phyloP scores from a whole-genome alignment of 2,329 filamentous ascomycete species.

The Aschersonia sp. region DNA sequence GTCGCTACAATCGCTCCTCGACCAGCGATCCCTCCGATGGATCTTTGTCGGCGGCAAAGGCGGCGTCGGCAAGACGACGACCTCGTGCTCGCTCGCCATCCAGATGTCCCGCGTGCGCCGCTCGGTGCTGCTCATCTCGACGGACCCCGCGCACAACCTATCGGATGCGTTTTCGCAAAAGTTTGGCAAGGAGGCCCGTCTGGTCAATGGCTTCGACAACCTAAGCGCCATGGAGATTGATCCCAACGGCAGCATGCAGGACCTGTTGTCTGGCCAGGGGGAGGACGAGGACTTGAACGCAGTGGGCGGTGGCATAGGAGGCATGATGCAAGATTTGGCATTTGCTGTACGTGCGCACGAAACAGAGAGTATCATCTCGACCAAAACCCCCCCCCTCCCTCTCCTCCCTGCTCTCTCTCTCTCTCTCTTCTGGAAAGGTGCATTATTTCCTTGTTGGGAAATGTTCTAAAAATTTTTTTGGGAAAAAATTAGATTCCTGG shows the following conservation, averaged over 20 bases:
- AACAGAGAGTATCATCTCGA: neutral
- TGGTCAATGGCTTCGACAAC: conserved; percentile 84
- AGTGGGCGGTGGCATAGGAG: conserved; percentile 62
- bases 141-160: conserved; percentile 94
- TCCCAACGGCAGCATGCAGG: conserved; percentile 94
- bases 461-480: no score
- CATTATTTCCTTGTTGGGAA: no score
- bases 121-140: conserved; percentile 93
- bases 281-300: conserved; percentile 57
- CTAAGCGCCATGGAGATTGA: conserved; percentile 99
- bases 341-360: conserved; percentile 61
- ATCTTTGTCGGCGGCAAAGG: conserved; percentile 98
- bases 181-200: conserved; percentile 94
- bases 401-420: neutral
- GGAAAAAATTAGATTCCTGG: conserved; percentile 60
- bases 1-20: conserved; percentile 83
- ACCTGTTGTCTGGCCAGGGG: conserved; percentile 64
- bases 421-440: no score
- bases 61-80: conserved; percentile 98
- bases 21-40: conserved; percentile 92
- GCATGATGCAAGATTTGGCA: conserved; percentile 97
- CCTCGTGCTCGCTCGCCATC: conserved; percentile 93
- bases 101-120: conserved; percentile 91
- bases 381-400: neutral
- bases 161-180: conserved; percentile 97